A percentile compares a stretch with the other conserved stretches of the same genome.
phyloP scores from a whole-genome alignment of 305 asterid species.

The Ilex paraguariensis region DNA sequence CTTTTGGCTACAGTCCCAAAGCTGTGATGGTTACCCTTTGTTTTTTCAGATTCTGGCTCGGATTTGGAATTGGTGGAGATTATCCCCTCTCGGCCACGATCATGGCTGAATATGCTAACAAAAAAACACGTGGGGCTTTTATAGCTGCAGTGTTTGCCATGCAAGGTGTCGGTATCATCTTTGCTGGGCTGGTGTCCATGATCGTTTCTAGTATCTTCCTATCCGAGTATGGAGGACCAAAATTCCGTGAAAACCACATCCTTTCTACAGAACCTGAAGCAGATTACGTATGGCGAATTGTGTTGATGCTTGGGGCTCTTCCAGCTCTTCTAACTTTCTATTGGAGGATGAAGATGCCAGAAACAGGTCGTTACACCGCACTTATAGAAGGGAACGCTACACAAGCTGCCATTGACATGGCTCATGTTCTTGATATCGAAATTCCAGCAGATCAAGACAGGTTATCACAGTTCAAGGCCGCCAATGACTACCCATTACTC shows the following conservation, averaged over 20 bases:
- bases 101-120: too few relatives aligned
- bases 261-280: slow-evolving; percentile 44
- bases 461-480: slow-evolving; percentile 33
- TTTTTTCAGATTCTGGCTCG: slow-evolving; percentile 70
- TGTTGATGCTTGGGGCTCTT: slow-evolving; percentile 31
- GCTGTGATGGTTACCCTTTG: slow-evolving; percentile 48
- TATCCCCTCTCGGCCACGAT: too few relatives aligned
- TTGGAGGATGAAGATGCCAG: slow-evolving; percentile 2
- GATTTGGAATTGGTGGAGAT: slow-evolving; percentile 35
- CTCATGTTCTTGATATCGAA: slow-evolving; percentile 3
- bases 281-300: slow-evolving; percentile 53
- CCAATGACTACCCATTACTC: slow-evolving; percentile 37
- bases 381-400: slow-evolving; percentile 61
- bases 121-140: slow-evolving; percentile 6
- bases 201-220: slow-evolving; percentile 39
- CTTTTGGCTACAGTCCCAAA: slow-evolving; percentile 11
- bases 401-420: slow-evolving; percentile 64
- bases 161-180: slow-evolving; percentile 71
- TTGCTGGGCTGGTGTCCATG: slow-evolving; percentile 65
- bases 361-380: slow-evolving; percentile 68
- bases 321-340: too few relatives aligned
- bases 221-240: slow-evolving; percentile 15
- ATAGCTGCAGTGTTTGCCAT: slow-evolving; percentile 63
- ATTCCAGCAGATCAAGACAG: slow-evolving; percentile 49
- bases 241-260: neutral